Evolutionary conservation across 768 basidiomycete genomes (phyloP).

Genomic region (Termitomyces sp.): DNA sequence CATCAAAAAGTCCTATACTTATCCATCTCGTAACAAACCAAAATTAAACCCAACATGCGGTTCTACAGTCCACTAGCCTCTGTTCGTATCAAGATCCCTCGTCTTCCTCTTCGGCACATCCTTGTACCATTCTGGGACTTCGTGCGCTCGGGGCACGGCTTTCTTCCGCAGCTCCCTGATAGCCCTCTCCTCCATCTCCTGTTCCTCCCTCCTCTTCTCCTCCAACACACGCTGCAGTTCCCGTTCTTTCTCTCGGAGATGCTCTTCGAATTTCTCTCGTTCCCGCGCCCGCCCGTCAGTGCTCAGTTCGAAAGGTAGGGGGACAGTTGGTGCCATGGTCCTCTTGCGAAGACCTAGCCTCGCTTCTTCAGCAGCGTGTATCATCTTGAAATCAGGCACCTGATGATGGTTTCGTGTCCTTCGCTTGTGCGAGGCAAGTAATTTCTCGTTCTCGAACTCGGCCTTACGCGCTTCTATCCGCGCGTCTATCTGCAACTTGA

Average conservation of each 20-base stretch:
- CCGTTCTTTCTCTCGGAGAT: conserved; percentile 48
- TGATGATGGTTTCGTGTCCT: conserved; percentile 13
- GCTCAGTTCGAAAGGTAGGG: conserved; percentile 38
- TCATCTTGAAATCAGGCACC: conserved; percentile 45
- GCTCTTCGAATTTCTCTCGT: conserved; percentile 58
- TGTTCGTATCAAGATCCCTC: conserved; percentile 5
- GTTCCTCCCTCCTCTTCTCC: conserved; percentile 37
- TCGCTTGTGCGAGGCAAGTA: conserved; percentile 11
- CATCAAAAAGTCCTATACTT: conserved; percentile 3
- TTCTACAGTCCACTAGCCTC: neutral
- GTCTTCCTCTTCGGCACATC: conserved; percentile 54
- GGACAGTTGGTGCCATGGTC: conserved; percentile 41
- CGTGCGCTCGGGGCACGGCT: conserved; percentile 63
- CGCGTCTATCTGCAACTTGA: conserved; percentile 47
- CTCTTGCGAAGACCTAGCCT: conserved; percentile 37
- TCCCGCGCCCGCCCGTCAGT: conserved; percentile 57
- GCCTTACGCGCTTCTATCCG: conserved; percentile 42
- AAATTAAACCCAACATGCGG: neutral
- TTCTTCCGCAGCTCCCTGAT: conserved; percentile 55
- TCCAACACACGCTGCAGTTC: conserved; percentile 44
- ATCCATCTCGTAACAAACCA: neutral
- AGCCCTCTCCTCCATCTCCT: conserved; percentile 54
- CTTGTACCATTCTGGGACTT: conserved; percentile 75
- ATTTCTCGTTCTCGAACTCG: conserved; percentile 26
- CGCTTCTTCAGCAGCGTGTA: conserved; percentile 47